phyloP scores from a whole-genome alignment of 192 early-diverging fungal genomes.

The Linnemannia exigua region DNA sequence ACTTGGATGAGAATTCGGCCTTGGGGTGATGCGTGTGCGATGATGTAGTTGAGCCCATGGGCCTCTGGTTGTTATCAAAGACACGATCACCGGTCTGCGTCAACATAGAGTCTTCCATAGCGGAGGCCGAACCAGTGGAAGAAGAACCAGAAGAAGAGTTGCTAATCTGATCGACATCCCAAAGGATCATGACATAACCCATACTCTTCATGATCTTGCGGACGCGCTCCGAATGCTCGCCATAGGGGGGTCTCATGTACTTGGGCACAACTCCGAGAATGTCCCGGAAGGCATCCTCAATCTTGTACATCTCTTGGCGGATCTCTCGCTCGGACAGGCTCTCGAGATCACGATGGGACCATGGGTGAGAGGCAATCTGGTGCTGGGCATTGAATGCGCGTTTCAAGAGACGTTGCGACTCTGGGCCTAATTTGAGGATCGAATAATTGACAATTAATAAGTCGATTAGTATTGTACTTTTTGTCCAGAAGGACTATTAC shows the following conservation, averaged over 20 bases:
- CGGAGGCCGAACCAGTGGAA: neutral
- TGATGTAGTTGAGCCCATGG: neutral
- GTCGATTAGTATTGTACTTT: too few relatives aligned
- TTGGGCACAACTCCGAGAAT: conserved; percentile 67
- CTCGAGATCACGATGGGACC: conserved; percentile 66
- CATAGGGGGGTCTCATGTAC: conserved; percentile 75
- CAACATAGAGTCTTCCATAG: neutral
- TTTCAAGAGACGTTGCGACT: conserved; percentile 35
- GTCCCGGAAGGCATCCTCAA: conserved; percentile 63
- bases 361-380: conserved; percentile 72
- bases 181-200: conserved; percentile 51
- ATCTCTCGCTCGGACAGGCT: conserved; percentile 59
- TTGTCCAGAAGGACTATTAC: neutral
- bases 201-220: conserved; percentile 31
- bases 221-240: conserved; percentile 31
- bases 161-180: conserved; percentile 51
- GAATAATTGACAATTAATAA: neutral
- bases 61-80: neutral
- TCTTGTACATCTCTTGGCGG: conserved; percentile 61
- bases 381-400: conserved; percentile 62
- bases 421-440: conserved; percentile 15
- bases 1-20: conserved; percentile 36
- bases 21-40: conserved; percentile 10
- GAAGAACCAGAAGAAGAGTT: neutral
- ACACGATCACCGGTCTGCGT: neutral